Evolutionary conservation across 2,329 filamentous ascomycete genomes (phyloP).

Genomic region (Fusarium sarcochroum): DNA sequence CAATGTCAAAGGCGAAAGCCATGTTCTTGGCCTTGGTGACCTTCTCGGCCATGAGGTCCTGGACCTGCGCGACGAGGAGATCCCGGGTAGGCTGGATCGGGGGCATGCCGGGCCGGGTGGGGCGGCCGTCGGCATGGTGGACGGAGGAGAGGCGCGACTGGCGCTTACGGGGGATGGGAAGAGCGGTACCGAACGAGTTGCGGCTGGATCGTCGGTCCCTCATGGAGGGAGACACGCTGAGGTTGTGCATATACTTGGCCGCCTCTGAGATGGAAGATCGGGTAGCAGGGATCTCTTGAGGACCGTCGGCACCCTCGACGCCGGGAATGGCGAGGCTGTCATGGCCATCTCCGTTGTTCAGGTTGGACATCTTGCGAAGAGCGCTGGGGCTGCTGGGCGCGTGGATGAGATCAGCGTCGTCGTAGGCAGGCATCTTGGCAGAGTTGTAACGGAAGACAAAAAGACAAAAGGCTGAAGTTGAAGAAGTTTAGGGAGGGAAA

Average conservation of each 20-base stretch:
- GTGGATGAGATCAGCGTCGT: constrained; percentile 67
- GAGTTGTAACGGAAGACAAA: background rate
- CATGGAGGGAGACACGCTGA: constrained; percentile 77
- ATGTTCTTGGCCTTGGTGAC: constrained; percentile 81
- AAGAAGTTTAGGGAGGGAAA: constrained; percentile 27
- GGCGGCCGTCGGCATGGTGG: constrained; percentile 60
- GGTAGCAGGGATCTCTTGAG: constrained; percentile 79
- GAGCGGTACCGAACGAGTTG: constrained; percentile 81
- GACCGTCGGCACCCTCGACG: constrained; percentile 60
- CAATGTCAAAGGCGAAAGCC: constrained; percentile 86
- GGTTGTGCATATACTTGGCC: constrained; percentile 78
- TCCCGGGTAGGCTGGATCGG: constrained; percentile 73
- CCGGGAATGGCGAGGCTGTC: constrained; percentile 53
- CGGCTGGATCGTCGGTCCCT: constrained; percentile 77
- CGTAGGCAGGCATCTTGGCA: constrained; percentile 70
- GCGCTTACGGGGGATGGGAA: constrained; percentile 80
- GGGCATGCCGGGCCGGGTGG: constrained; percentile 69
- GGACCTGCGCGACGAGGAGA: constrained; percentile 78
- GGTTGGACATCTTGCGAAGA: constrained; percentile 37
- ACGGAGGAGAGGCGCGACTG: constrained; percentile 77
- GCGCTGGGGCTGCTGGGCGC: constrained; percentile 36
- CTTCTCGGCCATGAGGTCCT: constrained; percentile 76
- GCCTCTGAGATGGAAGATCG: constrained; percentile 78
- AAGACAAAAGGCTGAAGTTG: background rate
- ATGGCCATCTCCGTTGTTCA: constrained; percentile 16